phyloP scores from a whole-genome alignment of 768 basidiomycete species.

The Rhodosporidiobolus sp. region DNA sequence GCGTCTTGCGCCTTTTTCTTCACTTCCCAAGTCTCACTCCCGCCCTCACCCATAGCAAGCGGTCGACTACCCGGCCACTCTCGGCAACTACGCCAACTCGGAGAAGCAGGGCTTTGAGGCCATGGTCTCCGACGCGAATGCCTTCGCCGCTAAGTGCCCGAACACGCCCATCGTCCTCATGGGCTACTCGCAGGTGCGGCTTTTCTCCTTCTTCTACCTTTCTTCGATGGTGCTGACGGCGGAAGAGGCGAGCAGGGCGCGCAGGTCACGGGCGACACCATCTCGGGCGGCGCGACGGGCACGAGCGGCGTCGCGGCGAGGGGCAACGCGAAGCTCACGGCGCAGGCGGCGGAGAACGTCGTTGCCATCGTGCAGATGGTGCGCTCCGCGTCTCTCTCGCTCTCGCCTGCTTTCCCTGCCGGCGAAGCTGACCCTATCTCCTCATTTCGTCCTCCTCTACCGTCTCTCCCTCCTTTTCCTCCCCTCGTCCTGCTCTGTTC shows the following conservation, averaged over 20 bases:
- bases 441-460: too few relatives aligned
- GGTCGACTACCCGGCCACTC: background rate
- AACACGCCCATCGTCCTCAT: background rate
- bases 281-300: background rate
- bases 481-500: too few relatives aligned
- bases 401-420: too few relatives aligned
- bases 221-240: too few relatives aligned
- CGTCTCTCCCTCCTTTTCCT: too few relatives aligned
- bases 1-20: background rate
- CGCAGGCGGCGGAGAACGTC: background rate
- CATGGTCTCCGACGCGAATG: background rate
- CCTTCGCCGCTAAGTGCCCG: background rate
- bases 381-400: too few relatives aligned
- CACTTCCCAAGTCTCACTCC: background rate
- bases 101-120: background rate
- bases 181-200: background rate
- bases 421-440: too few relatives aligned
- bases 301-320: background rate
- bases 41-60: background rate
- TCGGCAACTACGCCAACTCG: background rate
- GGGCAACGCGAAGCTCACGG: background rate
- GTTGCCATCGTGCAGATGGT: background rate
- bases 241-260: background rate
- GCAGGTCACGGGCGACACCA: background rate
- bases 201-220: background rate